Evolutionary conservation across 495 filamentous ascomycete genomes (phyloP).

Genomic region (Aspergillus homomorphus): DNA sequence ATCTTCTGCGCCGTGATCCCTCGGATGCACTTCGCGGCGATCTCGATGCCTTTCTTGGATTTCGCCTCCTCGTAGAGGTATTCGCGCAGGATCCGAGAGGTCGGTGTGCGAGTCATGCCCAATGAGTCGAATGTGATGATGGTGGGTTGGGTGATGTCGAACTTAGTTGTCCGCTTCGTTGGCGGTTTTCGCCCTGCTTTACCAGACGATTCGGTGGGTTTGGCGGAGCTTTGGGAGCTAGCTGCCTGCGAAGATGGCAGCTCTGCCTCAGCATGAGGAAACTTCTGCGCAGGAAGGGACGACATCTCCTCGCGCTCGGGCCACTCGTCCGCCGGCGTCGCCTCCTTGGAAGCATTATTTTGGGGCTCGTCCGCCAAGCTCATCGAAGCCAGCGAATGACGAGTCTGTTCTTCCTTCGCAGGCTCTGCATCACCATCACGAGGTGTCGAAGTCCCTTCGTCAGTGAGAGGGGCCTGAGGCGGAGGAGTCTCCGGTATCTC

Average conservation of each 20-base stretch:
- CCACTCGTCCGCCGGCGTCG: conserved; percentile 20
- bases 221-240: conserved; percentile 2
- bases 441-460: conserved; percentile 4
- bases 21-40: conserved; percentile 48
- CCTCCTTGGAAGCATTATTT: conserved; percentile 6
- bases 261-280: background rate
- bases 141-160: conserved; percentile 46
- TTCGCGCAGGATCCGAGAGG: conserved; percentile 64
- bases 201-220: conserved; percentile 14
- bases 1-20: conserved; percentile 68
- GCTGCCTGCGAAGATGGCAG: background rate
- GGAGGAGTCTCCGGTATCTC: conserved; percentile 40
- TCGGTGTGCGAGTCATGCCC: conserved; percentile 54
- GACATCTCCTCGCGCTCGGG: conserved; percentile 28
- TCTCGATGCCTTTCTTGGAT: conserved; percentile 61
- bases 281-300: background rate
- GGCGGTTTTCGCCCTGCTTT: conserved; percentile 22
- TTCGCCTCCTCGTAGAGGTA: conserved; percentile 73
- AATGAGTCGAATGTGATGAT: conserved; percentile 93
- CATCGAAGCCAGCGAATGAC: conserved; percentile 29
- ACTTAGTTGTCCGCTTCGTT: conserved; percentile 30
- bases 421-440: conserved; percentile 8
- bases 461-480: conserved; percentile 7
- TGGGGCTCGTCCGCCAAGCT: conserved; percentile 16
- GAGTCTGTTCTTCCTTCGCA: conserved; percentile 20